These are phyloP conservation scores for Mitragyna speciosa DNA, from an alignment of 257 asterid species.

Conservation along the genomic window DNA sequence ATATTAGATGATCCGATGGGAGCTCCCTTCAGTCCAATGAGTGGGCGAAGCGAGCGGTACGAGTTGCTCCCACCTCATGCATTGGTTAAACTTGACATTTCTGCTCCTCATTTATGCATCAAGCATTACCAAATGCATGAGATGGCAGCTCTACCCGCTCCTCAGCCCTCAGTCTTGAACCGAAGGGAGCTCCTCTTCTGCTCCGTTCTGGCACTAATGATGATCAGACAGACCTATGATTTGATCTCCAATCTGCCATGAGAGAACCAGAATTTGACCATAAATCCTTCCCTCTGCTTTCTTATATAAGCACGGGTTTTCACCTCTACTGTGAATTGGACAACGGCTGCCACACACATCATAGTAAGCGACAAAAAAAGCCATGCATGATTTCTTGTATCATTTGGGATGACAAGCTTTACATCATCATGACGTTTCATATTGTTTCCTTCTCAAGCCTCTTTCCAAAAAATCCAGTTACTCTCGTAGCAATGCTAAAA, in stretches of 20 bases:
- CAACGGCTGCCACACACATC: not conserved
- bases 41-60: slow-evolving; percentile 36
- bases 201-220: not conserved
- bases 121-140: slow-evolving; percentile 60
- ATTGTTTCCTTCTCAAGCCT: not conserved
- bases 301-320: not conserved
- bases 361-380: not conserved
- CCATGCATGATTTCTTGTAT: not conserved
- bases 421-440: not conserved
- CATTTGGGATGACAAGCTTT: not conserved
- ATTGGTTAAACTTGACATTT: slow-evolving; percentile 38
- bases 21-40: slow-evolving; percentile 66
- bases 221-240: not conserved
- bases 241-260: not conserved
- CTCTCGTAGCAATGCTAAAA: not conserved
- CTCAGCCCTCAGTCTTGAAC: slow-evolving; percentile 52
- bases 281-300: not conserved
- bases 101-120: not conserved
- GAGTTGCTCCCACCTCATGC: slow-evolving; percentile 67
- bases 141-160: slow-evolving; percentile 55
- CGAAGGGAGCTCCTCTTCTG: slow-evolving; percentile 43
- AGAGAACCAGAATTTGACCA: not conserved
- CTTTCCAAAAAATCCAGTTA: not conserved
- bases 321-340: not conserved
- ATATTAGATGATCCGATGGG: slow-evolving; percentile 3